Evolutionary conservation across 345 rosid genomes (phyloP).

Genomic region (Eucalyptus coolabah): DNA sequence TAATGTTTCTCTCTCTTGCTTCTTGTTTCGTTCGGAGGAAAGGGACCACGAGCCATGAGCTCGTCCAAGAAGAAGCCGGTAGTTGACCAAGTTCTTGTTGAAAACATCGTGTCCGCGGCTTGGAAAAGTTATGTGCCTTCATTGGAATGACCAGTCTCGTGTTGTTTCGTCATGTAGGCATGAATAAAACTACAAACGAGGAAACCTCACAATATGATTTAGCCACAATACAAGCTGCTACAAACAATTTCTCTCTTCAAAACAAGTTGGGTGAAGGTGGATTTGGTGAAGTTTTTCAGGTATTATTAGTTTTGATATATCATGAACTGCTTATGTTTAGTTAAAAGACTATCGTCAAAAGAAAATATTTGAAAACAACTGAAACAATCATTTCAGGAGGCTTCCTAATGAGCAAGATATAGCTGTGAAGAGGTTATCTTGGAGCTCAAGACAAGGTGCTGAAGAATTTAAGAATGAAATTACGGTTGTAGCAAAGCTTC

Average conservation of each 20-base stretch:
- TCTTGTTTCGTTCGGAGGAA: background rate
- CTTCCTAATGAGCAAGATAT: slow-evolving; percentile 16
- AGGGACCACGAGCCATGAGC: background rate
- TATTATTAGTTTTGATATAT: too few relatives aligned
- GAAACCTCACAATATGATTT: too few relatives aligned
- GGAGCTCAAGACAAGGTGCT: slow-evolving; percentile 20
- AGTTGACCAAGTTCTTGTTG: background rate
- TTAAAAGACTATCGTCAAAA: too few relatives aligned
- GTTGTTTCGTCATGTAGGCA: background rate
- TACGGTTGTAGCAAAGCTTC: too few relatives aligned
- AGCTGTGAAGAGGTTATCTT: slow-evolving; percentile 37
- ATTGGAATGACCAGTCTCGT: background rate
- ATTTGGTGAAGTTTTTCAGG: too few relatives aligned
- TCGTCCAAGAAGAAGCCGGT: background rate
- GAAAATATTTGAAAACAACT: too few relatives aligned
- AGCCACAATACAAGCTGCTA: too few relatives aligned
- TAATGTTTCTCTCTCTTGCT: background rate
- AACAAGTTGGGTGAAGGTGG: too few relatives aligned
- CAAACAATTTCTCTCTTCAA: too few relatives aligned
- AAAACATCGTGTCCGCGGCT: background rate
- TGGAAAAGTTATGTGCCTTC: background rate
- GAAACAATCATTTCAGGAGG: background rate
- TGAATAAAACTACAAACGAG: too few relatives aligned
- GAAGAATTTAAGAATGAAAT: background rate
- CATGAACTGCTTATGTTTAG: too few relatives aligned